These are phyloP conservation scores for Astrothelium macrocarpum DNA, from an alignment of 495 filamentous ascomycete species.

Conservation along the genomic window DNA sequence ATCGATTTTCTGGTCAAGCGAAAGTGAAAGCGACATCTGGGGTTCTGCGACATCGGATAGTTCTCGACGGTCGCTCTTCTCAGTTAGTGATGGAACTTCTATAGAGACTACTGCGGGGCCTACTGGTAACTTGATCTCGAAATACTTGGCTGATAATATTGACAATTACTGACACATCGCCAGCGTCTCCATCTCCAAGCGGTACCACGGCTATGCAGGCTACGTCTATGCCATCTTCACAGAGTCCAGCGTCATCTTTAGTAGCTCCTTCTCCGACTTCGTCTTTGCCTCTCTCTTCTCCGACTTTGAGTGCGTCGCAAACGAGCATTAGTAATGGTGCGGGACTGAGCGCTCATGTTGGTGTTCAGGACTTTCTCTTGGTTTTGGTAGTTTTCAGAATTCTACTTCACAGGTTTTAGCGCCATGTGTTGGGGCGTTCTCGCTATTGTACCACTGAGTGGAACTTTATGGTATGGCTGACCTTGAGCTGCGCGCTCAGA, in stretches of 20 bases:
- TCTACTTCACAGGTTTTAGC: neutral
- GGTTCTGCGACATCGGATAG: neutral
- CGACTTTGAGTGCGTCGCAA: neutral
- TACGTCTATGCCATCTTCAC: neutral
- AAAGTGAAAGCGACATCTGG: neutral
- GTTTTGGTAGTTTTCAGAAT: neutral
- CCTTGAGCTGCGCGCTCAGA: neutral
- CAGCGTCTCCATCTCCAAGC: neutral
- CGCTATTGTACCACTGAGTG: neutral
- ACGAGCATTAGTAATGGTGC: neutral
- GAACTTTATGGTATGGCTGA: neutral
- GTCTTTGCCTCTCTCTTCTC: conserved; percentile 2
- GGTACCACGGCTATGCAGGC: neutral
- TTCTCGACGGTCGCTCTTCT: neutral
- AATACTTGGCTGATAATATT: neutral
- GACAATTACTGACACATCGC: neutral
- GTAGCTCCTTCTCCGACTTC: neutral
- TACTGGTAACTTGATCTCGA: neutral
- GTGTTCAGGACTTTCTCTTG: neutral
- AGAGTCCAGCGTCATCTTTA: neutral
- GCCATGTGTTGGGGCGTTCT: neutral
- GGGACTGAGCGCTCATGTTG: neutral
- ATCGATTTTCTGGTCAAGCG: neutral
- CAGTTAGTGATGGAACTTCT: neutral
- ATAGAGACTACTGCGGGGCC: neutral